A percentile compares a stretch with the other conserved stretches of the same genome.
These are phyloP conservation scores for Podospora didyma DNA, from an alignment of 495 filamentous ascomycete genomes.

Conservation along the genomic window DNA sequence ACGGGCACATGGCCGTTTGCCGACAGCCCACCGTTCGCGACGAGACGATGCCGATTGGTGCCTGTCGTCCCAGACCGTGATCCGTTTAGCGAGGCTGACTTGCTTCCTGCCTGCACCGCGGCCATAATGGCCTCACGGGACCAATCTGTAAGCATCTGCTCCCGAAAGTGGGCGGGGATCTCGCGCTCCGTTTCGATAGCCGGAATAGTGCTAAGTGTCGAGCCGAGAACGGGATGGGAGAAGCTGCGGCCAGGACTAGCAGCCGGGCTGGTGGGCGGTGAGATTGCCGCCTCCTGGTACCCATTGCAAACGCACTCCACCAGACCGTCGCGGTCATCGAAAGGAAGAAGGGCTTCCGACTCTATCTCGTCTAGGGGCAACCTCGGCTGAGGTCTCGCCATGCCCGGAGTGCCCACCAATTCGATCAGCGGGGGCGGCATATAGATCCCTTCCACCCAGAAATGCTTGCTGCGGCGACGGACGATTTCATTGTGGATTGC, in stretches of 20 bases:
- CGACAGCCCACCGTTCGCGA: constrained; percentile 47
- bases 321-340: constrained; percentile 61
- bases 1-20: constrained; percentile 33
- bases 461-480: constrained; percentile 60
- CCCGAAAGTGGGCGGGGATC: constrained; percentile 51
- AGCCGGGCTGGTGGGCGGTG: constrained; percentile 65
- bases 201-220: constrained; percentile 34
- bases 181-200: constrained; percentile 32
- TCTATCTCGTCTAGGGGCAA: constrained; percentile 48
- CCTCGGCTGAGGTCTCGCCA: constrained; percentile 39
- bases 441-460: constrained; percentile 74
- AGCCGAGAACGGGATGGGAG: constrained; percentile 54
- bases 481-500: constrained; percentile 72
- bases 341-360: constrained; percentile 58
- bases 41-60: constrained; percentile 52
- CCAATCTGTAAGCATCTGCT: constrained; percentile 70
- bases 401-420: constrained; percentile 44
- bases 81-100: constrained; percentile 66
- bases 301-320: constrained; percentile 66
- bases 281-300: constrained; percentile 55
- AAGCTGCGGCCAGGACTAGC: constrained; percentile 66
- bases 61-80: constrained; percentile 60
- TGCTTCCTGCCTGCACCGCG: constrained; percentile 61
- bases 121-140: constrained; percentile 65
- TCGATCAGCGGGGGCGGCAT: constrained; percentile 59